A percentile compares a stretch with the other conserved stretches of the same genome.
Conservation (phyloP, 2,329 filamentous ascomycete genomes). For the Moelleriella libera region DNA sequence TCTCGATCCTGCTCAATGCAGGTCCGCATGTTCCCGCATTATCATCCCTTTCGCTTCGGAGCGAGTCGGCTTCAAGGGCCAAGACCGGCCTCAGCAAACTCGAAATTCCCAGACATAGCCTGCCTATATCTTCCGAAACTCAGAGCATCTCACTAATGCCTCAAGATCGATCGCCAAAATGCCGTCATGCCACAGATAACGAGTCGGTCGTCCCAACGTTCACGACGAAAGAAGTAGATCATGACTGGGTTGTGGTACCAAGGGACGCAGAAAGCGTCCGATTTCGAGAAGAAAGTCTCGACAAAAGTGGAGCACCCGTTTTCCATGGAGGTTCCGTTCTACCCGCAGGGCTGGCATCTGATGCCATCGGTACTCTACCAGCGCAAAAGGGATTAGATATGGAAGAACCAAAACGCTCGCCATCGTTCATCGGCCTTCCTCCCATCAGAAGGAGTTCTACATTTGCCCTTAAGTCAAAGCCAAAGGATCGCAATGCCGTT, state of each 20-base stretch:
- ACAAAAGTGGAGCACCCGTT: not conserved
- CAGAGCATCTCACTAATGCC: not conserved
- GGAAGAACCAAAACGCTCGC: conserved; percentile 23
- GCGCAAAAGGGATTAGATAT: conserved; percentile 6
- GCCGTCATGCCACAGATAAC: no score
- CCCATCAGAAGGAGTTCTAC: conserved; percentile 44
- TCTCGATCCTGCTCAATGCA: not conserved
- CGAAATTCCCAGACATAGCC: conserved; percentile 4
- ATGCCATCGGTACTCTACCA: conserved; percentile 3
- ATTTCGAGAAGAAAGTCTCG: not conserved
- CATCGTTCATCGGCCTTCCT: conserved; percentile 43
- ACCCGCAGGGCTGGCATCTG: not conserved
- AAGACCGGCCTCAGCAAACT: conserved; percentile 5
- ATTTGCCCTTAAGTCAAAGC: conserved; percentile 28
- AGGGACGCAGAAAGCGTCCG: not conserved
- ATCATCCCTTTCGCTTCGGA: no score
- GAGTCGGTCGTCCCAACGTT: no score
- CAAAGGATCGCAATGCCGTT: conserved; percentile 15
- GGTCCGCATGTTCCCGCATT: no score
- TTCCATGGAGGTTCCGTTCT: not conserved
- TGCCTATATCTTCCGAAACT: not conserved
- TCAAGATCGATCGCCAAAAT: not conserved
- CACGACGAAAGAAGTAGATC: conserved; percentile 1
- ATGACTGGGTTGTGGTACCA: conserved; percentile 17
- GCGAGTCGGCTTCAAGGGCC: conserved; percentile 2